Evolutionary conservation across 768 basidiomycete genomes (phyloP).

Genomic region (Termitomyces titanicus): DNA sequence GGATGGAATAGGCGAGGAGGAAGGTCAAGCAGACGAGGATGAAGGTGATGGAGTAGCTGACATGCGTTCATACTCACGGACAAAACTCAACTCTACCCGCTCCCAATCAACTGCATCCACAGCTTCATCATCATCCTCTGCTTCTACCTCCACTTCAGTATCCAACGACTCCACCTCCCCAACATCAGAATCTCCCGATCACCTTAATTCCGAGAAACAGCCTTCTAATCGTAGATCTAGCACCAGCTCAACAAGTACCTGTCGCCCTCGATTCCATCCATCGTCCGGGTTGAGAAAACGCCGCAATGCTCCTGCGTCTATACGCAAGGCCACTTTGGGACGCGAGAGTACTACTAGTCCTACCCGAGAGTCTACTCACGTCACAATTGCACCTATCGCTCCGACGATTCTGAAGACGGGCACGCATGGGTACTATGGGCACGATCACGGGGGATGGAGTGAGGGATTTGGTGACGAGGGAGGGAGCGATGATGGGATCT

Average conservation of each 20-base stretch:
- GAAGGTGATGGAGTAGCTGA: constrained; percentile 55
- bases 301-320: constrained; percentile 23
- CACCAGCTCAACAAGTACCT: constrained; percentile 20
- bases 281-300: constrained; percentile 20
- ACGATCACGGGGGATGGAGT: constrained; percentile 36
- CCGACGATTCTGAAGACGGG: constrained; percentile 85
- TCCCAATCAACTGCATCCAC: constrained; percentile 44
- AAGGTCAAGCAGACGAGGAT: constrained; percentile 26
- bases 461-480: constrained; percentile 47
- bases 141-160: constrained; percentile 26
- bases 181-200: constrained; percentile 18
- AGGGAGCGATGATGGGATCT: constrained; percentile 27
- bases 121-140: constrained; percentile 38
- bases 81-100: constrained; percentile 24
- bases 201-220: constrained; percentile 11
- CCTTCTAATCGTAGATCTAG: constrained; percentile 17
- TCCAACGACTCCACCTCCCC: constrained; percentile 22
- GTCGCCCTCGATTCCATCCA: constrained; percentile 16
- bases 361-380: constrained; percentile 20
- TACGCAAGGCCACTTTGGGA: constrained; percentile 18
- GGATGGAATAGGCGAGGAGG: constrained; percentile 23
- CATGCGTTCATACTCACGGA: constrained; percentile 40
- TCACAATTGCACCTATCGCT: constrained; percentile 47
- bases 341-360: neutral
- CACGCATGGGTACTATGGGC: constrained; percentile 40